phyloP scores from a whole-genome alignment of 495 filamentous ascomycete genomes.

The Aspergillus ellipticus region DNA sequence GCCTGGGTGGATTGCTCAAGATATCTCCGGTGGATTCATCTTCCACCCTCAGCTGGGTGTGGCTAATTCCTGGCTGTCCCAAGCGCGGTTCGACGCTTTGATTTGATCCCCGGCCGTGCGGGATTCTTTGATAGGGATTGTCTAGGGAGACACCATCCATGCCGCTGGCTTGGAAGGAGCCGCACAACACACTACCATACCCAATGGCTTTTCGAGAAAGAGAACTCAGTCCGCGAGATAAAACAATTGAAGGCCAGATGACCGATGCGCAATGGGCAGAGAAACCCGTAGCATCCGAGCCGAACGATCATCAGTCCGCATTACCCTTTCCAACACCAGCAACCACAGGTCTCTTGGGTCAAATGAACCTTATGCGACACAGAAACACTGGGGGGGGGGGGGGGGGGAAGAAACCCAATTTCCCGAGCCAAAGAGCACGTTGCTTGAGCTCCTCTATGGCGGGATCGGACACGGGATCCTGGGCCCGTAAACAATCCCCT shows the following conservation, averaged over 20 bases:
- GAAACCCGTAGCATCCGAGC: neutral
- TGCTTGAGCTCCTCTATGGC: neutral
- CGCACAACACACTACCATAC: neutral
- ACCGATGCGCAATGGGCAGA: neutral
- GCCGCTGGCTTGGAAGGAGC: slow-evolving; percentile 1
- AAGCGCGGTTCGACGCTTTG: neutral
- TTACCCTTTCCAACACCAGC: neutral
- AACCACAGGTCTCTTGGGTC: neutral
- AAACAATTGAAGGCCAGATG: neutral
- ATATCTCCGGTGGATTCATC: slow-evolving; percentile 7
- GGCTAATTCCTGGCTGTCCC: neutral
- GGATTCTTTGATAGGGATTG: slow-evolving; percentile 8
- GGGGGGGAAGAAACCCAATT: neutral
- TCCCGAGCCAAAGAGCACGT: neutral
- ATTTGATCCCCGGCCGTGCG: slow-evolving; percentile 9
- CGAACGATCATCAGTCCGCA: neutral
- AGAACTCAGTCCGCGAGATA: neutral
- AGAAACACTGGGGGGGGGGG: neutral
- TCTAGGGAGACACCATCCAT: neutral
- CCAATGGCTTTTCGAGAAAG: neutral
- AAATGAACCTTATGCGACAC: neutral
- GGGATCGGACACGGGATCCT: neutral
- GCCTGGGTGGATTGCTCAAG: neutral
- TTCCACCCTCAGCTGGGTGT: slow-evolving; percentile 12
- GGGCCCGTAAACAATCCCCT: neutral